A percentile compares a stretch with the other conserved stretches of the same genome.
Conservation (phyloP, 768 basidiomycete genomes). For the Cubamyces lactineus region DNA sequence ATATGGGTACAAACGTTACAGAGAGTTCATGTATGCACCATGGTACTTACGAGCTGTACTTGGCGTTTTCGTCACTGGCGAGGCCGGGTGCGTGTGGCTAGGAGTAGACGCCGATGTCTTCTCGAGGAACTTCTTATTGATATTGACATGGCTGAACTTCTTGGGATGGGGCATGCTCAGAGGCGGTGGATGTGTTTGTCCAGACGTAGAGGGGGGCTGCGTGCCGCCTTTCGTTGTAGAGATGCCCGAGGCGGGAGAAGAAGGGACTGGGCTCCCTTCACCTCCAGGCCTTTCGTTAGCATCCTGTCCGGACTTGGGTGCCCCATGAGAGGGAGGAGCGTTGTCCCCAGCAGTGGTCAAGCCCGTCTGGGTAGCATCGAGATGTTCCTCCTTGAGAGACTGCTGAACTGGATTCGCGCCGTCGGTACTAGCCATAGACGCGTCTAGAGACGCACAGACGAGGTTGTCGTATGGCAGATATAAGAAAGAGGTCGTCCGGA, state of each 20-base stretch:
- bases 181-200: constrained; percentile 17
- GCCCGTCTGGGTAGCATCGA: constrained; percentile 4
- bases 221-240: constrained; percentile 22
- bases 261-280: constrained; percentile 27
- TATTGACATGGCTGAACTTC: constrained; percentile 87
- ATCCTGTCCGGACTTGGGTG: neutral
- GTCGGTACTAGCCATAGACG: constrained; percentile 80
- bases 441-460: constrained; percentile 63
- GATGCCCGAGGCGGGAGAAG: constrained; percentile 24
- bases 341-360: constrained; percentile 13
- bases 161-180: constrained; percentile 61
- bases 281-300: constrained; percentile 19
- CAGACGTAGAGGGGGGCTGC: constrained; percentile 21
- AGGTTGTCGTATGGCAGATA: neutral
- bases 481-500: constrained; percentile 2
- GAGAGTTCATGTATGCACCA: neutral
- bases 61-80: constrained; percentile 52
- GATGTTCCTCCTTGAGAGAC: constrained; percentile 33
- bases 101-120: constrained; percentile 71
- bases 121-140: constrained; percentile 96
- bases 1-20: constrained; percentile 13
- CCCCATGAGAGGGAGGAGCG: constrained; percentile 11
- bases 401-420: constrained; percentile 50
- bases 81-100: constrained; percentile 46
- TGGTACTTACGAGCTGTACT: constrained; percentile 53